These are phyloP conservation scores for Moesziomyces globuligerus DNA, from an alignment of 1,284 basidiomycete species.

Conservation along the genomic window DNA sequence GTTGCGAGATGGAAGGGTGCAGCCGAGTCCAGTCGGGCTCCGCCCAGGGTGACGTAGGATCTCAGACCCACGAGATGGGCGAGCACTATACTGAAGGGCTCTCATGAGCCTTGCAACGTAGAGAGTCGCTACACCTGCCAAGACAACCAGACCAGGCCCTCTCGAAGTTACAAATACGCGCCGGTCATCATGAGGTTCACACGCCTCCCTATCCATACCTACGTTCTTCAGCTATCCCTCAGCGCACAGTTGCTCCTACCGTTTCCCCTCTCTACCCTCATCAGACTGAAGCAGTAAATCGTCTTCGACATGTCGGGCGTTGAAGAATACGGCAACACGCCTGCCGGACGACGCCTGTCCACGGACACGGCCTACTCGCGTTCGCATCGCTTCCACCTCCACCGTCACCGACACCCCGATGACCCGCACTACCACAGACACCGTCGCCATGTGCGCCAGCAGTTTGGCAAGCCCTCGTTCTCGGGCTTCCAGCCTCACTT, in stretches of 20 bases:
- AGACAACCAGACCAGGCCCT: too few relatives aligned
- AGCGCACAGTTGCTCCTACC: too few relatives aligned
- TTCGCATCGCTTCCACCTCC: not conserved
- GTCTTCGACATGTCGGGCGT: constrained; percentile 10
- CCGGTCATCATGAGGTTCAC: too few relatives aligned
- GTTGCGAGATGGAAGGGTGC: not conserved
- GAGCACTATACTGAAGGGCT: too few relatives aligned
- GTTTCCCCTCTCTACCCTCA: too few relatives aligned
- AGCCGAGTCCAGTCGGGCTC: not conserved
- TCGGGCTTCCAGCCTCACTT: constrained; percentile 38
- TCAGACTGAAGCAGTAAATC: too few relatives aligned
- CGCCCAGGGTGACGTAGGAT: not conserved
- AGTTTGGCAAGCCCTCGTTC: constrained; percentile 30
- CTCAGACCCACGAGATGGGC: too few relatives aligned
- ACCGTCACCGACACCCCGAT: constrained; percentile 6
- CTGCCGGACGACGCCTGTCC: constrained; percentile 14
- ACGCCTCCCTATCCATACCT: not conserved
- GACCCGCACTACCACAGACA: not conserved
- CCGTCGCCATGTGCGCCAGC: not conserved
- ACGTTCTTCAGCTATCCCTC: too few relatives aligned
- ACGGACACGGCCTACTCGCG: constrained; percentile 18
- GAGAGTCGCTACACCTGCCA: too few relatives aligned
- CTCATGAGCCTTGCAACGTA: too few relatives aligned
- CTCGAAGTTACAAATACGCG: not conserved
- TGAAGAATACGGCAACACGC: constrained; percentile 2